Percentiles rank a stretch among this genome's conserved stretches.
These are phyloP conservation scores for Schwanniomyces pseudopolymorphus DNA, from an alignment of 805 yeast genomes.

Conservation along the genomic window DNA sequence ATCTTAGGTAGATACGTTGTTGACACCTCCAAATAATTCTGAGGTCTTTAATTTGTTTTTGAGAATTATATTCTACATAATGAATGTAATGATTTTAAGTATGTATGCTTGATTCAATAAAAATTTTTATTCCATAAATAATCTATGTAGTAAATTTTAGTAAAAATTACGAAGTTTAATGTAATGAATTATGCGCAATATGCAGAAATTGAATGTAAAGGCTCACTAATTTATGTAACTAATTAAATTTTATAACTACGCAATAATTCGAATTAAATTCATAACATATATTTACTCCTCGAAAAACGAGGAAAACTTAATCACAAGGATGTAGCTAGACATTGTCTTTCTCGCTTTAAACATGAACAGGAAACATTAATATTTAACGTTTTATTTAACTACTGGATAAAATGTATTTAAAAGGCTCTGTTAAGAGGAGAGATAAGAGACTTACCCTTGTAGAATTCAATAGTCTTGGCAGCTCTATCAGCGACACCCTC, in stretches of 20 bases:
- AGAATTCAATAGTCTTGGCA: conserved; percentile 72
- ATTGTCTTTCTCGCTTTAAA: too few species aligned
- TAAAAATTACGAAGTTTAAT: too few species aligned
- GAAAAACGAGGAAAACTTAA: too few species aligned
- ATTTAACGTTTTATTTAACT: not conserved
- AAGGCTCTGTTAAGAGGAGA: conserved; percentile 85
- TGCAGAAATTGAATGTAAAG: too few species aligned
- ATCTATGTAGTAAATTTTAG: not conserved
- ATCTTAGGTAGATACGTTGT: conserved; percentile 88
- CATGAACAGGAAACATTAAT: too few species aligned
- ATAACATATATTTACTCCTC: too few species aligned
- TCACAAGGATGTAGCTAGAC: too few species aligned
- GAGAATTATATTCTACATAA: too few species aligned
- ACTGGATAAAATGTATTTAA: conserved; percentile 24
- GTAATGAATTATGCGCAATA: too few species aligned
- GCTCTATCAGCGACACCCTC: conserved; percentile 92
- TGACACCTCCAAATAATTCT: conserved; percentile 60
- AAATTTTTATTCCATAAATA: not conserved
- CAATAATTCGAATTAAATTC: too few species aligned
- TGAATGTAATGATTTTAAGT: not conserved
- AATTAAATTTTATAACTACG: too few species aligned
- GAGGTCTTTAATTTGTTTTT: not conserved
- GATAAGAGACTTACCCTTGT: conserved; percentile 67
- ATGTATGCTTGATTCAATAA: not conserved
- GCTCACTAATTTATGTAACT: too few species aligned